Percentiles rank a stretch among this genome's conserved stretches.
Evolutionary conservation across 192 early-diverging fungal genomes (phyloP).

Genomic region (Coemansia sp.): DNA sequence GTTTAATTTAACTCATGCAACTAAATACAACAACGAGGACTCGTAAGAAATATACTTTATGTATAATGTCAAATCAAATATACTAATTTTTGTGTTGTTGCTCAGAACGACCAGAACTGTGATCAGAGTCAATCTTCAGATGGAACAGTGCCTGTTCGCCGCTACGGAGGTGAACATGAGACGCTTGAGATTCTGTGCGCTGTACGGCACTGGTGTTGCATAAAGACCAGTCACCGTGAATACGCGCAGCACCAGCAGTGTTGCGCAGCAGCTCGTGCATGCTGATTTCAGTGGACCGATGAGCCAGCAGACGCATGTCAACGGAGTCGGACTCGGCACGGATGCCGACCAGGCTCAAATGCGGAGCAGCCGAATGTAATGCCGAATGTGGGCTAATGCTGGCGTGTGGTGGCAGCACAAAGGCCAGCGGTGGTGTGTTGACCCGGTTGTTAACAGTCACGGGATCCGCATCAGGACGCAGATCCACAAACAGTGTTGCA

Average conservation of each 20-base stretch:
- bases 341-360: conserved; percentile 30
- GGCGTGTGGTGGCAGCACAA: conserved; percentile 13
- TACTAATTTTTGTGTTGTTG: neutral
- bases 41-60: conserved; percentile 1
- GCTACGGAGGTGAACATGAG: conserved; percentile 6
- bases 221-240: conserved; percentile 36
- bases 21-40: neutral
- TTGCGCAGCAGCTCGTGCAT: neutral
- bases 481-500: conserved; percentile 29
- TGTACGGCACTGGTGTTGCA: conserved; percentile 8
- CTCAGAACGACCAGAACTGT: neutral
- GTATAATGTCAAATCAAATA: neutral
- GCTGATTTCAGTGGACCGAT: neutral
- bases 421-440: conserved; percentile 37
- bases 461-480: neutral
- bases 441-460: conserved; percentile 13
- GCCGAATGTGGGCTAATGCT: neutral
- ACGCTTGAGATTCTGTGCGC: conserved; percentile 1
- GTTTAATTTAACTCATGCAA: no score
- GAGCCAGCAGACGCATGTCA: conserved; percentile 9
- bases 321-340: conserved; percentile 4
- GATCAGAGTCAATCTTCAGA: neutral
- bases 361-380: neutral
- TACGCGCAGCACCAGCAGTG: neutral
- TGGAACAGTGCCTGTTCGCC: conserved; percentile 32